phyloP scores from a whole-genome alignment of 768 basidiomycete genomes.

The Phlegmacium glaucopus region DNA sequence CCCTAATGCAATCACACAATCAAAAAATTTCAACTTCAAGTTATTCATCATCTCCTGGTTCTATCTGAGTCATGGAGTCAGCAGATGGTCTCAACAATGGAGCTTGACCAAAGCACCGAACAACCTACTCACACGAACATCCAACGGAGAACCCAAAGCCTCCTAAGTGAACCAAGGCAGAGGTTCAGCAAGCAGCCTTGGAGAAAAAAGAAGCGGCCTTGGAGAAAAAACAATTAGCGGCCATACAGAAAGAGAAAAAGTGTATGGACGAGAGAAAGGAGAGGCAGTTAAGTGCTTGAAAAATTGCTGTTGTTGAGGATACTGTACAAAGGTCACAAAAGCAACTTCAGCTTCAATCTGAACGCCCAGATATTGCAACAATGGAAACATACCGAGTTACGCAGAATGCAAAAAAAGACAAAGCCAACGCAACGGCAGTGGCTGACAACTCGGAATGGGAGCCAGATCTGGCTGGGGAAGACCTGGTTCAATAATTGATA shows the following conservation, averaged over 20 bases:
- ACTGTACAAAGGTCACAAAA: background rate
- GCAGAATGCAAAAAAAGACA: background rate
- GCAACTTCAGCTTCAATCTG: background rate
- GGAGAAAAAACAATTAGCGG: background rate
- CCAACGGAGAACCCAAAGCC: background rate
- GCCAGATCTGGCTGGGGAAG: too few species aligned
- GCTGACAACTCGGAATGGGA: too few species aligned
- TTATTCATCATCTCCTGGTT: background rate
- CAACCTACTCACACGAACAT: background rate
- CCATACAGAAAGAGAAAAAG: background rate
- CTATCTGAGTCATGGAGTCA: background rate
- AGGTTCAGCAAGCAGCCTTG: background rate
- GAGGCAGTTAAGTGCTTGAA: background rate
- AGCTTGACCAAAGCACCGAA: background rate
- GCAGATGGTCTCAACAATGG: background rate
- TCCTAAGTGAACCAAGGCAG: background rate
- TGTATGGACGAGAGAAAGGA: background rate
- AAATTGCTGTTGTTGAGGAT: background rate
- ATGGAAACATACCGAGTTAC: background rate
- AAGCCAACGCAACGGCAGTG: too few species aligned
- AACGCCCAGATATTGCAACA: background rate
- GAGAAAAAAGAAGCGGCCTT: background rate
- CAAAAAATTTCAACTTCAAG: background rate
- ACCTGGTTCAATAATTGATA: too few species aligned
- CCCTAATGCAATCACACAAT: background rate